Evolutionary conservation across 257 asterid species (phyloP).

Genomic region (Salvia rosmarinus): DNA sequence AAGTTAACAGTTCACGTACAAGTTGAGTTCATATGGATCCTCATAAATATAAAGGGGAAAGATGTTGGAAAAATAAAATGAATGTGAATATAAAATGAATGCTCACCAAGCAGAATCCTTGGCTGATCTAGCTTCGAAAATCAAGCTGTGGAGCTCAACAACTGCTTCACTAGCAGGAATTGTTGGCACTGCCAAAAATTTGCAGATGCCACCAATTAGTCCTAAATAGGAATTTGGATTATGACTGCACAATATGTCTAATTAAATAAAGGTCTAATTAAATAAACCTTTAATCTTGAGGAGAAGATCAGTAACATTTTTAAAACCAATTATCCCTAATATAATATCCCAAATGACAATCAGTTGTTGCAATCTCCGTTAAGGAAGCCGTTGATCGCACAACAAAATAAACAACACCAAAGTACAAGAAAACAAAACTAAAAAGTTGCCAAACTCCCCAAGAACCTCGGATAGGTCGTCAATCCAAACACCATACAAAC

Average conservation of each 20-base stretch:
- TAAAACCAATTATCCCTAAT: too few species aligned
- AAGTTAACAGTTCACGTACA: not conserved
- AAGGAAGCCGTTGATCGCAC: not conserved
- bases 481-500: conserved; percentile 1
- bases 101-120: conserved; percentile 93
- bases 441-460: not conserved
- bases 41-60: not conserved
- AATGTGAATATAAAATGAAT: conserved; percentile 8
- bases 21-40: conserved; percentile 10
- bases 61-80: not conserved
- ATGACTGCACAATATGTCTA: too few species aligned
- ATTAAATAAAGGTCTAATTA: too few species aligned
- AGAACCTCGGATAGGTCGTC: not conserved
- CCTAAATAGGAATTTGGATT: too few species aligned
- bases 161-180: conserved; percentile 67
- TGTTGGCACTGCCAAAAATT: conserved; percentile 42
- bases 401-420: not conserved
- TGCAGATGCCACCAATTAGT: not conserved
- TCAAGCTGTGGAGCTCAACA: conserved; percentile 61
- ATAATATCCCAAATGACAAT: not conserved
- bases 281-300: not conserved
- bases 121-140: conserved; percentile 84
- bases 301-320: not conserved
- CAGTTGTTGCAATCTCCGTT: not conserved
- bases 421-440: not conserved